These are phyloP conservation scores for Penicillium cosmopolitanum DNA, from an alignment of 495 filamentous ascomycete genomes.

Conservation along the genomic window DNA sequence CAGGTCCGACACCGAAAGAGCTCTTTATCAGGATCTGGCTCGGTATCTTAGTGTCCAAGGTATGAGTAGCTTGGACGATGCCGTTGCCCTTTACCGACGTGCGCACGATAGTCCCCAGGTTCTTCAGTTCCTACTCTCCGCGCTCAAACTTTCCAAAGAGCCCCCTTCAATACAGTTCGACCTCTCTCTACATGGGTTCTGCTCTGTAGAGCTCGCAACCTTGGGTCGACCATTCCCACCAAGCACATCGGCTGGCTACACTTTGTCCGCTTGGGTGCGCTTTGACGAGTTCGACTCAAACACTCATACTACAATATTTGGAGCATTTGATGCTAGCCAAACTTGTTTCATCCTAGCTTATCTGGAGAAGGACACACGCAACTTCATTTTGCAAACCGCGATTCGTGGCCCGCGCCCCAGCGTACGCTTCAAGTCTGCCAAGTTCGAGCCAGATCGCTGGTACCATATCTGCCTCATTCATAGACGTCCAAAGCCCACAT, in stretches of 20 bases:
- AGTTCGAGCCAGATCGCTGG: slow-evolving; percentile 77
- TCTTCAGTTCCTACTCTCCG: slow-evolving; percentile 72
- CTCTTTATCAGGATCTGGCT: slow-evolving; percentile 57
- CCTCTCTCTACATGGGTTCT: slow-evolving; percentile 81
- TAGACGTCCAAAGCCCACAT: slow-evolving; percentile 71
- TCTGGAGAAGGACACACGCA: slow-evolving; percentile 89
- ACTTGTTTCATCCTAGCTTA: slow-evolving; percentile 94
- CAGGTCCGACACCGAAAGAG: slow-evolving; percentile 52
- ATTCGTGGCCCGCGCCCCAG: slow-evolving; percentile 84
- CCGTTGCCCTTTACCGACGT: slow-evolving; percentile 71
- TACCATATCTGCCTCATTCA: slow-evolving; percentile 92
- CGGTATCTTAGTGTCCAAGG: slow-evolving; percentile 53
- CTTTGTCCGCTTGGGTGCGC: slow-evolving; percentile 83
- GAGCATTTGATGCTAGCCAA: slow-evolving; percentile 89
- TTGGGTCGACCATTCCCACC: slow-evolving; percentile 84
- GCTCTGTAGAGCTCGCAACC: slow-evolving; percentile 84
- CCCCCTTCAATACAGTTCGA: slow-evolving; percentile 94
- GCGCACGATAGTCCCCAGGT: slow-evolving; percentile 63
- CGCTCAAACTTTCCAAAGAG: slow-evolving; percentile 69
- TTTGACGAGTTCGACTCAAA: slow-evolving; percentile 83
- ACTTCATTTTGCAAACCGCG: slow-evolving; percentile 96
- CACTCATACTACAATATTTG: slow-evolving; percentile 93
- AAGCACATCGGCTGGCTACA: slow-evolving; percentile 77
- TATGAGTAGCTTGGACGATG: slow-evolving; percentile 75
- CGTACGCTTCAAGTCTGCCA: slow-evolving; percentile 84